These are phyloP conservation scores for Moesziomyces globuligerus DNA, from an alignment of 1,284 basidiomycete species.

Conservation along the genomic window DNA sequence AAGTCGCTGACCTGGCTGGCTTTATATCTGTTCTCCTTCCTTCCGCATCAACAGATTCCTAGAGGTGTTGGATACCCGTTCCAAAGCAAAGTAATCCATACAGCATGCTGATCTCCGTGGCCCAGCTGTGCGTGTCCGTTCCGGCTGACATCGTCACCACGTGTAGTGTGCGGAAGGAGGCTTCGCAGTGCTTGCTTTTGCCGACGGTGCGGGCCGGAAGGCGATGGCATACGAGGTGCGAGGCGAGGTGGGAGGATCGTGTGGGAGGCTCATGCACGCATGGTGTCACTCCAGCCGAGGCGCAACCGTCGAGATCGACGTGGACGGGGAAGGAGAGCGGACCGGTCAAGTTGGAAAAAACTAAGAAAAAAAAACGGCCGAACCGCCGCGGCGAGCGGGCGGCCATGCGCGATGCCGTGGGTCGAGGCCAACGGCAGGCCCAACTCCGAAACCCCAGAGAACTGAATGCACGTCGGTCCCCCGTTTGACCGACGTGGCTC, in stretches of 20 bases:
- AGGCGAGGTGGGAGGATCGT: not conserved
- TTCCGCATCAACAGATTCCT: conserved; percentile 23
- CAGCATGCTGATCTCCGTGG: too few species aligned
- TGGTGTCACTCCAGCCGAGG: too few species aligned
- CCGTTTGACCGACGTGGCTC: not conserved
- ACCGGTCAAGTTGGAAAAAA: not conserved
- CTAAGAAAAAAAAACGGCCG: not conserved
- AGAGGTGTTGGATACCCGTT: conserved; percentile 37
- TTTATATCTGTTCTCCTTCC: not conserved
- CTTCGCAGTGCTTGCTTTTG: too few species aligned
- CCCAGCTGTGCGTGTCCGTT: too few species aligned
- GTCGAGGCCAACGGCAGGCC: not conserved
- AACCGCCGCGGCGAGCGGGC: not conserved
- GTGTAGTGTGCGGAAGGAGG: too few species aligned
- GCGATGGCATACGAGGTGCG: not conserved
- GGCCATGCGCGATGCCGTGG: not conserved
- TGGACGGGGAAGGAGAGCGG: not conserved
- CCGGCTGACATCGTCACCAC: too few species aligned
- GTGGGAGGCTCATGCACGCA: not conserved
- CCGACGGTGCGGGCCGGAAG: not conserved
- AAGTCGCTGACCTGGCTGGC: not conserved
- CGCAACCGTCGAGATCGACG: too few species aligned
- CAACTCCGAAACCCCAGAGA: too few species aligned
- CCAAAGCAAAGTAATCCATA: conserved; percentile 24
- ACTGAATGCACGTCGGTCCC: not conserved